Percentiles rank a stretch among this genome's conserved stretches.
phyloP scores from a whole-genome alignment of 225 moss, liverwort and hornwort species.

The Takakia lepidozioides region DNA sequence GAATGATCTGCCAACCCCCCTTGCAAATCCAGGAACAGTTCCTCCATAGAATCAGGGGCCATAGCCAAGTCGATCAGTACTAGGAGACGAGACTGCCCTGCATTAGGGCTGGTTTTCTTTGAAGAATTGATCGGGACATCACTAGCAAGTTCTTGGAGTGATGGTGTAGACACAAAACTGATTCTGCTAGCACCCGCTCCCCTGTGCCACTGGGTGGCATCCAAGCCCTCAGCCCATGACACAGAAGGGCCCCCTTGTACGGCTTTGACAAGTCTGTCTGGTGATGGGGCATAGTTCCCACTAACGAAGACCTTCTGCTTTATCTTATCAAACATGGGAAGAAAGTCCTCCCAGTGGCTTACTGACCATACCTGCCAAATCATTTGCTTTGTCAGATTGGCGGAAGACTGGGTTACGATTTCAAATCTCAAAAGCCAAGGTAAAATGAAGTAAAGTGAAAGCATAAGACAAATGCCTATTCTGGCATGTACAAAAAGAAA shows the following conservation, averaged over 20 bases:
- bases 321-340: conserved; percentile 36
- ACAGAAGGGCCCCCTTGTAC: conserved; percentile 3
- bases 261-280: no score
- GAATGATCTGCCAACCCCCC: conserved; percentile 20
- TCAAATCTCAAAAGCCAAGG: no score
- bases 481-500: no score
- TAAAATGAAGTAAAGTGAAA: no score
- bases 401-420: no score
- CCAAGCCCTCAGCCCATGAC: conserved; percentile 19
- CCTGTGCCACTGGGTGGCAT: neutral
- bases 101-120: no score
- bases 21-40: conserved; percentile 15
- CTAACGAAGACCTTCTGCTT: conserved; percentile 34
- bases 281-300: conserved; percentile 8
- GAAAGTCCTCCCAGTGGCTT: conserved; percentile 30
- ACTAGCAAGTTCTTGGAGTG: no score
- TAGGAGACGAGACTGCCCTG: conserved; percentile 28
- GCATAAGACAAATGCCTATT: no score
- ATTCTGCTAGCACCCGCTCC: neutral
- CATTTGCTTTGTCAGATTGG: no score
- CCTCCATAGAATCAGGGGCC: conserved; percentile 20
- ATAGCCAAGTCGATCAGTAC: conserved; percentile 9
- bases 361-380: conserved; percentile 30
- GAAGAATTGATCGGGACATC: no score
- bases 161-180: no score